These are phyloP conservation scores for Emmonsiellopsis sp. DNA, from an alignment of 2,329 filamentous ascomycete species.

Conservation along the genomic window DNA sequence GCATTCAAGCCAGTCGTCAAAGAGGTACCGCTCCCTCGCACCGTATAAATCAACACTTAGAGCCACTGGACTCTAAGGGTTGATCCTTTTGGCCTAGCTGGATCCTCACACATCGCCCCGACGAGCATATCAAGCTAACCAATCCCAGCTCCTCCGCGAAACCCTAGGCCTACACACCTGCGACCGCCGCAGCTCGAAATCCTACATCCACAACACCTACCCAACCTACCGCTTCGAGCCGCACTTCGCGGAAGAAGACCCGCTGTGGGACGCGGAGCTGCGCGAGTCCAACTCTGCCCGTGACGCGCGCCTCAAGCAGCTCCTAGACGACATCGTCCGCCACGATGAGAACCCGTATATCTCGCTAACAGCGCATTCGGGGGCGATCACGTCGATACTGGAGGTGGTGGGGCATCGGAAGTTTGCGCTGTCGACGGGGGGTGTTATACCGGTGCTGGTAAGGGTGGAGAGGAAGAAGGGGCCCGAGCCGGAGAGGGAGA, in stretches of 20 bases:
- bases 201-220: conserved; percentile 41
- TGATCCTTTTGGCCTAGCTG: too few species aligned
- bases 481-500: conserved; percentile 9
- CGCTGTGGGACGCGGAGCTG: conserved; percentile 41
- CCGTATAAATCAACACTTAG: too few species aligned
- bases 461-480: conserved; percentile 28
- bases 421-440: conserved; percentile 42
- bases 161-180: conserved; percentile 54
- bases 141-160: conserved; percentile 43
- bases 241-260: conserved; percentile 47
- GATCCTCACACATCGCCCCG: too few species aligned
- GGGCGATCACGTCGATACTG: conserved; percentile 48
- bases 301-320: conserved; percentile 34
- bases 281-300: conserved; percentile 43
- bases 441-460: conserved; percentile 44
- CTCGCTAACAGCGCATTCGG: conserved; percentile 51
- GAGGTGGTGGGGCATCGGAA: conserved; percentile 35
- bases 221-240: conserved; percentile 44
- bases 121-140: background rate
- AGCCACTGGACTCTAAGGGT: too few species aligned
- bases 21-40: conserved; percentile 34
- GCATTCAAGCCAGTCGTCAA: conserved; percentile 49
- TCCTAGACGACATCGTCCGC: conserved; percentile 48
- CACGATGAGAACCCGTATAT: conserved; percentile 40
- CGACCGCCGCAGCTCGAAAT: conserved; percentile 44